Percentiles rank a stretch among this genome's conserved stretches.
Evolutionary conservation across 768 basidiomycete species (phyloP).

Genomic region (Arthromyces matolae): DNA sequence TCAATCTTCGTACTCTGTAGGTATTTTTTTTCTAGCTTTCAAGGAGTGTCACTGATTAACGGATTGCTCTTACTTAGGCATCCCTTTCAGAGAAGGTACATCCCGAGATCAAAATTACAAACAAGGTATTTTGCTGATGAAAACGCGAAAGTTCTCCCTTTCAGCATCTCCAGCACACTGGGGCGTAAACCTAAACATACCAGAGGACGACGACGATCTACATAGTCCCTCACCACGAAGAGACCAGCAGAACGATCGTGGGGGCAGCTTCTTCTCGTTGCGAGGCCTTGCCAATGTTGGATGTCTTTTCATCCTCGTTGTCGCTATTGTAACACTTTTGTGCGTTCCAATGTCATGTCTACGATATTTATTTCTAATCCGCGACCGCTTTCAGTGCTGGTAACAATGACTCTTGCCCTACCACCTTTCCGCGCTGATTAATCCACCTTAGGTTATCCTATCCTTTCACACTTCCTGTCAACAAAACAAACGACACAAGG

Average conservation of each 20-base stretch:
- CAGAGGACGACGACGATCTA: constrained; percentile 61
- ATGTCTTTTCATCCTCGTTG: constrained; percentile 55
- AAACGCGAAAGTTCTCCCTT: constrained; percentile 32
- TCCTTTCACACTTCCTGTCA: constrained; percentile 43
- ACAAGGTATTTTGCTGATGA: background rate
- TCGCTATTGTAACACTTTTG: constrained; percentile 51
- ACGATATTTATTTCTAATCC: background rate
- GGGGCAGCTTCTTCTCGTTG: constrained; percentile 55
- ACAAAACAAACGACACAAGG: constrained; percentile 42
- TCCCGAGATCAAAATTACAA: background rate
- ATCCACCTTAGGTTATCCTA: constrained; percentile 39
- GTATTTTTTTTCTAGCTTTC: constrained; percentile 1
- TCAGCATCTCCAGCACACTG: constrained; percentile 48
- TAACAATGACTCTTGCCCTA: constrained; percentile 16
- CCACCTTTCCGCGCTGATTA: constrained; percentile 1
- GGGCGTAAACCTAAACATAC: constrained; percentile 34
- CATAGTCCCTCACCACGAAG: constrained; percentile 61
- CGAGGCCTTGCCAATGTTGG: constrained; percentile 67
- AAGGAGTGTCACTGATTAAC: background rate
- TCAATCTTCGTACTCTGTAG: constrained; percentile 17
- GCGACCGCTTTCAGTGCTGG: constrained; percentile 31
- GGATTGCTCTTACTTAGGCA: constrained; percentile 14
- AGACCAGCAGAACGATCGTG: constrained; percentile 49
- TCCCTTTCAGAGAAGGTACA: constrained; percentile 30
- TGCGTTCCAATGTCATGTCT: constrained; percentile 29